Conservation (phyloP, 441 rosid species). For the Cnidoscolus chayamansa region DNA sequence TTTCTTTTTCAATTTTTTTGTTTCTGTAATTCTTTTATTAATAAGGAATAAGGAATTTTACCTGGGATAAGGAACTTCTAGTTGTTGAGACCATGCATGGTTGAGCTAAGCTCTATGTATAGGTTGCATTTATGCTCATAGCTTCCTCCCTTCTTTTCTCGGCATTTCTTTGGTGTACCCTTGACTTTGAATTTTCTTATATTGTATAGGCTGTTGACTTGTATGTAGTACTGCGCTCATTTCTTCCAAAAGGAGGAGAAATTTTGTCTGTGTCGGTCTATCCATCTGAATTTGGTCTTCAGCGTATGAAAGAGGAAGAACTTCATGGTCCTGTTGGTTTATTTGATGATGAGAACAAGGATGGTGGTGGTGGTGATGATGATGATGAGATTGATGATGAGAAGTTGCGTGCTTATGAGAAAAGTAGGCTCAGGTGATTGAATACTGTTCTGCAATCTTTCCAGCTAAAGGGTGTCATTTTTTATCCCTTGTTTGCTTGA, state of each 20-base stretch:
- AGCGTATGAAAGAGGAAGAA: constrained; percentile 92
- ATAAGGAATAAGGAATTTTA: background rate
- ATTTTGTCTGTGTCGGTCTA: constrained; percentile 68
- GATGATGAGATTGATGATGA: constrained; percentile 46
- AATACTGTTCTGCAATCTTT: constrained; percentile 7
- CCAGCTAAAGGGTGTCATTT: background rate
- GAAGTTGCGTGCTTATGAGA: constrained; percentile 54
- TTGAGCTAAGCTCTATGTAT: background rate
- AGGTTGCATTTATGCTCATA: background rate
- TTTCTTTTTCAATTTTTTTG: background rate
- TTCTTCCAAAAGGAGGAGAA: constrained; percentile 73
- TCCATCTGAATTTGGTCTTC: constrained; percentile 88
- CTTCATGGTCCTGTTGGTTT: constrained; percentile 83
- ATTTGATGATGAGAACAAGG: constrained; percentile 45
- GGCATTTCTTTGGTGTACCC: background rate
- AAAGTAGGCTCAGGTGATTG: constrained; percentile 55
- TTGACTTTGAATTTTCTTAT: background rate
- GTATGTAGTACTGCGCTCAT: constrained; percentile 69
- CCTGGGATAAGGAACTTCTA: background rate
- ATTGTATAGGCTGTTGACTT: constrained; percentile 70
- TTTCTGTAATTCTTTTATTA: background rate
- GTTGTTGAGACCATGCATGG: background rate
- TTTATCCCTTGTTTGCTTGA: background rate
- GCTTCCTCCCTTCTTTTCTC: background rate
- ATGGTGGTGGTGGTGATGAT: constrained; percentile 28